Conservation (phyloP, 805 yeast species). For the Sugiyamaella americana region DNA sequence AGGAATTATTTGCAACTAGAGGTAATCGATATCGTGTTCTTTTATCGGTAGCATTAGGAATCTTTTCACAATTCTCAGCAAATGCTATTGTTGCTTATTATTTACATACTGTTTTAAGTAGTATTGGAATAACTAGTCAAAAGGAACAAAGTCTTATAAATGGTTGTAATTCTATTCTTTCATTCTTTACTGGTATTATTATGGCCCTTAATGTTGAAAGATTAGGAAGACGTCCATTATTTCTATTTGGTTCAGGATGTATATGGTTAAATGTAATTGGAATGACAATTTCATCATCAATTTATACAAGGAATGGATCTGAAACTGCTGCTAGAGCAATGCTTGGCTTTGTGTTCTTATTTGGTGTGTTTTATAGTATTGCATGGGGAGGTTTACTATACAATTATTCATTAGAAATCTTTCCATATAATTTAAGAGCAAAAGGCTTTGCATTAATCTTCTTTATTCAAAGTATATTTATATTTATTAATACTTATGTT, state of each 20-base stretch:
- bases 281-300: slow-evolving; percentile 16
- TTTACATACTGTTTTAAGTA: slow-evolving; percentile 42
- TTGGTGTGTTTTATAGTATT: slow-evolving; percentile 11
- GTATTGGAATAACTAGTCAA: slow-evolving; percentile 46
- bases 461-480: slow-evolving; percentile 24
- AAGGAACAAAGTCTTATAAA: slow-evolving; percentile 11
- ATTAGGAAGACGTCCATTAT: slow-evolving; percentile 14
- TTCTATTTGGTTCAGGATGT: slow-evolving; percentile 9
- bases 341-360: slow-evolving; percentile 15
- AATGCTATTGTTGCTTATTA: slow-evolving; percentile 33
- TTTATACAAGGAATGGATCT: slow-evolving; percentile 47
- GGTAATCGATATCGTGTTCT: slow-evolving; percentile 11
- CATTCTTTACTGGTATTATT: slow-evolving; percentile 3
- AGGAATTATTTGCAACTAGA: slow-evolving; percentile 5
- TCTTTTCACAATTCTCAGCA: slow-evolving; percentile 14
- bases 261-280: neutral
- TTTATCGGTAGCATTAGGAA: slow-evolving; percentile 3
- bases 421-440: slow-evolving; percentile 33
- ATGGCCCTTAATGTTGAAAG: slow-evolving; percentile 11
- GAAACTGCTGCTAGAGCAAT: slow-evolving; percentile 11
- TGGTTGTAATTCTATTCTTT: slow-evolving; percentile 5
- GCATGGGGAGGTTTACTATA: slow-evolving; percentile 13
- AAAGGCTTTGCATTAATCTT: slow-evolving; percentile 35
- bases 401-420: slow-evolving; percentile 22
- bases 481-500: slow-evolving; percentile 31